phyloP scores from a whole-genome alignment of 768 basidiomycete species.

The Russula lepida region DNA sequence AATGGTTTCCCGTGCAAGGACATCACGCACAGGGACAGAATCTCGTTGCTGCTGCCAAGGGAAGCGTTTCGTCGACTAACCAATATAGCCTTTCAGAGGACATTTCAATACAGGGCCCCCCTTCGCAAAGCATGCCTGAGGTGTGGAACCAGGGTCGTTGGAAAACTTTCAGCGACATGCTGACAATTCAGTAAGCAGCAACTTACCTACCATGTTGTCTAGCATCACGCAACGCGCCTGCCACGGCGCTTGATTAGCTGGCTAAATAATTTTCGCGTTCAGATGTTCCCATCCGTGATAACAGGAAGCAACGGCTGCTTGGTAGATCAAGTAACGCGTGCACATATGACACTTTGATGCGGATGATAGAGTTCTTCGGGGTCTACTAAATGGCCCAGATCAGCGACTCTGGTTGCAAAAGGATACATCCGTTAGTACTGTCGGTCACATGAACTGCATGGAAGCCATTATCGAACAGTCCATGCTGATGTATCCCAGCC shows the following conservation, averaged over 20 bases:
- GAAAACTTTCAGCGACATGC: not conserved
- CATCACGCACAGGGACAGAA: not conserved
- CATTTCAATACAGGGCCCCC: not conserved
- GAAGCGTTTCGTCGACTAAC: not conserved
- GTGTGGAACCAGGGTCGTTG: not conserved
- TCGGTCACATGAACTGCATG: not conserved
- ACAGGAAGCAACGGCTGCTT: not conserved
- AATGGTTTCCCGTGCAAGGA: not conserved
- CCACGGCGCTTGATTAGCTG: not conserved
- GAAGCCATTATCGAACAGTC: not conserved
- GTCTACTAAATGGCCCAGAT: not conserved
- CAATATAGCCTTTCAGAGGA: constrained; percentile 6
- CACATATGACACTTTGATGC: not conserved
- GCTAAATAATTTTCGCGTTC: not conserved
- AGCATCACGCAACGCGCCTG: not conserved
- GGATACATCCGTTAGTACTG: constrained; percentile 3
- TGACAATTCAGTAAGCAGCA: not conserved
- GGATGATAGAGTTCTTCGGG: not conserved
- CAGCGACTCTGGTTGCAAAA: not conserved
- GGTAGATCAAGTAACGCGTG: not conserved
- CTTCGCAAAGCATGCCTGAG: not conserved
- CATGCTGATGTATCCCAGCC: not conserved
- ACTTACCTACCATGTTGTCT: not conserved
- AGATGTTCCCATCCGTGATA: not conserved
- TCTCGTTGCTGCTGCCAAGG: not conserved